Evolutionary conservation across 768 basidiomycete species (phyloP).

Genomic region (Clitopilus hobsonii): DNA sequence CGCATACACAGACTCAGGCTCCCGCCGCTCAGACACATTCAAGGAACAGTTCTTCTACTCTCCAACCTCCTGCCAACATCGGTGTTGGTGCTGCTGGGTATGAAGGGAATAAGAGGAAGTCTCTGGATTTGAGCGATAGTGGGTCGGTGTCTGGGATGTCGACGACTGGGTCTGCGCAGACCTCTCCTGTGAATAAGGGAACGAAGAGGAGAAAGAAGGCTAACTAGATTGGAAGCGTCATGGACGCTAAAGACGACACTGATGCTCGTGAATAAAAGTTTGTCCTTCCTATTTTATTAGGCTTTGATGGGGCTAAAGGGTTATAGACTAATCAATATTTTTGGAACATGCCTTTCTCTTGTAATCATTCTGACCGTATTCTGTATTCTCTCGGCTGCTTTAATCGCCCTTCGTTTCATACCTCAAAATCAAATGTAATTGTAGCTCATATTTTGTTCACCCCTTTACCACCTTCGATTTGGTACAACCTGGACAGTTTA

Average conservation of each 20-base stretch:
- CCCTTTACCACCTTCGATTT: too few relatives aligned
- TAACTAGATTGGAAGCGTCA: background rate
- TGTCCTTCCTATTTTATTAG: background rate
- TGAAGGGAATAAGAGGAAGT: background rate
- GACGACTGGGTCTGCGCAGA: background rate
- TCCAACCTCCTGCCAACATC: background rate
- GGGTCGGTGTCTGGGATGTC: background rate
- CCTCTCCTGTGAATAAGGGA: background rate
- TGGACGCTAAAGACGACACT: too few relatives aligned
- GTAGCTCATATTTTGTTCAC: too few relatives aligned
- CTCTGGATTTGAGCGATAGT: background rate
- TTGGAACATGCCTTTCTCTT: background rate
- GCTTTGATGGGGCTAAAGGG: background rate
- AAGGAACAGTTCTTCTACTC: background rate
- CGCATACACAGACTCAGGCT: background rate
- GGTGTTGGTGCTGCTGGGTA: background rate
- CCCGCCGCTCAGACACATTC: background rate
- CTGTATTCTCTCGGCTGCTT: background rate
- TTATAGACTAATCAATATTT: background rate
- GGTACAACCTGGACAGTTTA: too few relatives aligned
- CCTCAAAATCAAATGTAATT: background rate
- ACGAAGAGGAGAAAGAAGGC: background rate
- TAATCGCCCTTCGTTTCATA: background rate
- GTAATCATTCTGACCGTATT: background rate
- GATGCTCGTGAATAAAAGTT: background rate